These are phyloP conservation scores for Barbatosphaeria neglecta DNA, from an alignment of 495 filamentous ascomycete species.

Conservation along the genomic window DNA sequence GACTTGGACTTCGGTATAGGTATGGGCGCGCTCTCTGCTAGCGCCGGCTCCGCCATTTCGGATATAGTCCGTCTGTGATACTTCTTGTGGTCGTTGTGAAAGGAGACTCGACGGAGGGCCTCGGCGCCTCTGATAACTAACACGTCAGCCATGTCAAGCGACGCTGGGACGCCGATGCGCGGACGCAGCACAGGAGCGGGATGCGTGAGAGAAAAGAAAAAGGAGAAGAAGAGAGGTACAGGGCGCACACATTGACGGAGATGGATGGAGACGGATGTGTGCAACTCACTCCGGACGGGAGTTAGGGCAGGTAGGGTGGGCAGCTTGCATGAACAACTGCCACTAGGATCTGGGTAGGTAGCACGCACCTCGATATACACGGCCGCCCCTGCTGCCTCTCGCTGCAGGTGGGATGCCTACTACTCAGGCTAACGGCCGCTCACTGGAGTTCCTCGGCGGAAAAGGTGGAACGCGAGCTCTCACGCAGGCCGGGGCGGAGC, in stretches of 20 bases:
- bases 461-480: background rate
- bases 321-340: background rate
- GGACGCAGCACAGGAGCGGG: background rate
- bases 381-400: background rate
- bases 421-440: background rate
- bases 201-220: background rate
- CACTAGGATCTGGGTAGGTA: too few species aligned
- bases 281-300: too few species aligned
- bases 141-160: conserved; percentile 21
- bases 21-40: conserved; percentile 17
- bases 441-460: background rate
- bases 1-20: conserved; percentile 21
- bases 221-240: background rate
- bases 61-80: conserved; percentile 23
- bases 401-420: background rate
- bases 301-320: background rate
- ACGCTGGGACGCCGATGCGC: background rate
- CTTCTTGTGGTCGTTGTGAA: conserved; percentile 21
- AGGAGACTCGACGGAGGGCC: conserved; percentile 25
- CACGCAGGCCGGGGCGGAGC: background rate
- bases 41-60: conserved; percentile 34
- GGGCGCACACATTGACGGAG: too few species aligned
- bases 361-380: background rate
- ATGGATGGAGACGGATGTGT: too few species aligned
- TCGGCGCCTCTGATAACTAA: conserved; percentile 25